Evolutionary conservation across 2,329 filamentous ascomycete genomes (phyloP), one percentile per base, ranked within the genome.

Genomic region (Xylaria sp.): DNA sequence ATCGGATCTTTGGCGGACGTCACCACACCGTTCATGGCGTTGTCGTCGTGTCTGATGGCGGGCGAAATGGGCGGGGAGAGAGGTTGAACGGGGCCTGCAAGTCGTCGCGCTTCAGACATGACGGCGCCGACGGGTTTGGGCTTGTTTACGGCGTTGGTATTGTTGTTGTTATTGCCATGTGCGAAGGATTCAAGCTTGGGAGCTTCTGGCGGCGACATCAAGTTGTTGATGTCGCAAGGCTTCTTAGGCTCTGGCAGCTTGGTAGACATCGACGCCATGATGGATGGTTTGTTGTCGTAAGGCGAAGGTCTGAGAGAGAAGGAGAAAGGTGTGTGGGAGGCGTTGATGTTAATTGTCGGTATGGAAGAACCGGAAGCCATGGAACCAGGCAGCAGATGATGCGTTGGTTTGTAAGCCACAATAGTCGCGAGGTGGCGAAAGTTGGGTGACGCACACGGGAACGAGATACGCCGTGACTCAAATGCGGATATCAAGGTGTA

Each of bases 151-250:
- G 38, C n/a, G 27, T 38, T 58, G 22, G n/a, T 38, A 4, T 36
- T 55, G 29, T 2, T 20, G 58, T 58, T 50, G 44, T 38, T 38
- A 4, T 3, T 45, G 38, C 5, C 6, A 15, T 80, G 78, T 53
- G 72, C 77, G 75, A 89, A 89, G 72, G 77, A 86, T 69, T 89
- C 87, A 44, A 81, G 77, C 55, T 81, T 82, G 38, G 81, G 75
- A n/a, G 81, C 80, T 42, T 89, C 87, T 25, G 87, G 87, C 36
- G 88, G 88, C 25, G 88, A 90, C 84, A 90, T 88, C 65, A 90
- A 79, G 67, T 81, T 88, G 79, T 77, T 83, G 70, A 86, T 85
- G 68, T 84, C 81, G 60, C 83, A 73, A 2, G 76, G 72, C 70
- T 84, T 85, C 74, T 81, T 84, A 4, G 71, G 45, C 36, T 74